phyloP scores from a whole-genome alignment of 2,329 filamentous ascomycete genomes.

The Fusarium hostae region DNA sequence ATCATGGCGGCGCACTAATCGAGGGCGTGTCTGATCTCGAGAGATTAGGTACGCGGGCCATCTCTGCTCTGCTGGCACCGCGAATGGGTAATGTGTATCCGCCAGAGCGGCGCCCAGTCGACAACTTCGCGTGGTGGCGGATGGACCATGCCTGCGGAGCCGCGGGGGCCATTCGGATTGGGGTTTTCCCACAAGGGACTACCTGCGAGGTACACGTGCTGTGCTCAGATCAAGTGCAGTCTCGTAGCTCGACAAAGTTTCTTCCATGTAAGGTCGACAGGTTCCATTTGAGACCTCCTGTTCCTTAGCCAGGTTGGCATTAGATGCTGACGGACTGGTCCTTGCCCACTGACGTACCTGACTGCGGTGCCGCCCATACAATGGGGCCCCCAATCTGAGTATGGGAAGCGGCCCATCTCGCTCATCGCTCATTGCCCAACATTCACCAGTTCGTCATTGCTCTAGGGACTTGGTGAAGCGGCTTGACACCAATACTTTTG shows the following conservation, averaged over 20 bases:
- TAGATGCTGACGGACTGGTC: conserved; percentile 24
- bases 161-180: conserved; percentile 29
- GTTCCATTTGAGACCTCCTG: background rate
- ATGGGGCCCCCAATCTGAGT: conserved; percentile 38
- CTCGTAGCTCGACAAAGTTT: conserved; percentile 2
- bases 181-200: conserved; percentile 9
- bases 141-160: conserved; percentile 38
- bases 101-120: conserved; percentile 40
- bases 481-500: conserved; percentile 4
- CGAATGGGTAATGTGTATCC: conserved; percentile 37
- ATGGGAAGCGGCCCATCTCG: conserved; percentile 34
- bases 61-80: conserved; percentile 26
- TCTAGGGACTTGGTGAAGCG: background rate
- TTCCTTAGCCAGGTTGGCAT: conserved; percentile 11
- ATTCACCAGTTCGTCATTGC: conserved; percentile 14
- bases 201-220: conserved; percentile 20
- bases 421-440: conserved; percentile 21
- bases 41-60: conserved; percentile 45
- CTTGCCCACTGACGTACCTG: conserved; percentile 43
- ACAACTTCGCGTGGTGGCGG: conserved; percentile 43
- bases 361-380: conserved; percentile 41
- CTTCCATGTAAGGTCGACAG: conserved; percentile 15
- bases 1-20: conserved; percentile 42
- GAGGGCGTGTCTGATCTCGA: conserved; percentile 44
- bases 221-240: background rate